phyloP scores from a whole-genome alignment of 2,329 filamentous ascomycete species.

The Ceratocystiopsis sp. region DNA sequence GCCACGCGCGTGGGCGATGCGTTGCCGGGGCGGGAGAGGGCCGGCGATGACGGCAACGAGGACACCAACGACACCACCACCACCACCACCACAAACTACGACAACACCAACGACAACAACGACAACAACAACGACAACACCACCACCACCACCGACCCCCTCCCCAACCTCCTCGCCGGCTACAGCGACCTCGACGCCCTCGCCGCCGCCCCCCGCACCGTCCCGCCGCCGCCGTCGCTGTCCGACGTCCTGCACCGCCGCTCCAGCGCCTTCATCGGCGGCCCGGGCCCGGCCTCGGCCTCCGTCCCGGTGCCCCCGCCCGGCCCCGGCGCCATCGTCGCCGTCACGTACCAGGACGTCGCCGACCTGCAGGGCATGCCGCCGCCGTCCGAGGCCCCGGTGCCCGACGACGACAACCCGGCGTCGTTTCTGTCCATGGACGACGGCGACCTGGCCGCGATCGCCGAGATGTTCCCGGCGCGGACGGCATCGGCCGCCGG shows the following conservation, averaged over 20 bases:
- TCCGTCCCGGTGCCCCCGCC: constrained; percentile 2
- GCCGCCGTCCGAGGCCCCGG: neutral
- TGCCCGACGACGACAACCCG: constrained; percentile 9
- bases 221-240: neutral
- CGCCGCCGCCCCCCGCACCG: neutral
- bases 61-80: neutral
- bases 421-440: constrained; percentile 13
- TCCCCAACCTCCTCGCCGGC: neutral
- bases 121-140: neutral
- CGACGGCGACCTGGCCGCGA: constrained; percentile 4
- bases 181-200: neutral
- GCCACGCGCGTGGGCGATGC: constrained; percentile 5
- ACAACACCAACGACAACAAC: neutral
- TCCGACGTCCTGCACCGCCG: neutral
- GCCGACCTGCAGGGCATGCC: constrained; percentile 6
- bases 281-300: neutral
- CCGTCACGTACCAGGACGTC: constrained; percentile 10
- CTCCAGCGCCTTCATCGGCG: neutral
- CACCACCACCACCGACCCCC: neutral
- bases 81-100: neutral
- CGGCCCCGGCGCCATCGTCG: constrained; percentile 7
- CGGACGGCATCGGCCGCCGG: neutral
- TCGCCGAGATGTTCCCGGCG: neutral
- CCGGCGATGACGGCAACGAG: no score
- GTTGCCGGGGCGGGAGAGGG: neutral